Conservation (phyloP, 169 alveolate genomes). For the Eimeria brunetti region DNA sequence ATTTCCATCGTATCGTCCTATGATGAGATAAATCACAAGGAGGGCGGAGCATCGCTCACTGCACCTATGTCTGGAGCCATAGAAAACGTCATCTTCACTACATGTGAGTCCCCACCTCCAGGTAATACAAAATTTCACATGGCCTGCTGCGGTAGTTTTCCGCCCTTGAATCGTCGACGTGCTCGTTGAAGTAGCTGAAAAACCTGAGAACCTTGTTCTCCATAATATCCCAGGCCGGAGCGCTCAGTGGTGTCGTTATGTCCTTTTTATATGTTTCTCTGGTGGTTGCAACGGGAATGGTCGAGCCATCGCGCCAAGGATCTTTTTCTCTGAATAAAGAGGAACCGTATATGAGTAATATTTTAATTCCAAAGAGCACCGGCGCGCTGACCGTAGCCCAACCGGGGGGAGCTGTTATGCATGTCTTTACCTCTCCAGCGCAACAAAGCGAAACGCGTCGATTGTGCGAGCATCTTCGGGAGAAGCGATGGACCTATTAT, state of each 20-base stretch:
- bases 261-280: slow-evolving; percentile 21
- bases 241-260: background rate
- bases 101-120: slow-evolving; percentile 81
- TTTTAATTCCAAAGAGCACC: background rate
- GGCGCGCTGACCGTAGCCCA: background rate
- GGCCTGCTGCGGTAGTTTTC: slow-evolving; percentile 88
- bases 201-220: slow-evolving; percentile 85
- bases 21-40: background rate
- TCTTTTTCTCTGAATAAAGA: slow-evolving; percentile 34
- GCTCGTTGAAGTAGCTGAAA: slow-evolving; percentile 90
- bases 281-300: slow-evolving; percentile 76
- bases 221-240: slow-evolving; percentile 82
- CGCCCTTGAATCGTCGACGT: slow-evolving; percentile 88
- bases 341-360: background rate
- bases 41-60: background rate
- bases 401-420: background rate
- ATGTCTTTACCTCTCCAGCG: slow-evolving; percentile 17
- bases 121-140: slow-evolving; percentile 86
- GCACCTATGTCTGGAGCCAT: background rate
- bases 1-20: slow-evolving; percentile 88
- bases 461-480: slow-evolving; percentile 28
- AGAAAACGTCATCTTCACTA: background rate
- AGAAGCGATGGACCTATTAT: slow-evolving; percentile 21
- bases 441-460: slow-evolving; percentile 17
- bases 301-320: slow-evolving; percentile 73